Conservation (phyloP, 1,139 yeast species). For the Suhomyces kunorum region DNA sequence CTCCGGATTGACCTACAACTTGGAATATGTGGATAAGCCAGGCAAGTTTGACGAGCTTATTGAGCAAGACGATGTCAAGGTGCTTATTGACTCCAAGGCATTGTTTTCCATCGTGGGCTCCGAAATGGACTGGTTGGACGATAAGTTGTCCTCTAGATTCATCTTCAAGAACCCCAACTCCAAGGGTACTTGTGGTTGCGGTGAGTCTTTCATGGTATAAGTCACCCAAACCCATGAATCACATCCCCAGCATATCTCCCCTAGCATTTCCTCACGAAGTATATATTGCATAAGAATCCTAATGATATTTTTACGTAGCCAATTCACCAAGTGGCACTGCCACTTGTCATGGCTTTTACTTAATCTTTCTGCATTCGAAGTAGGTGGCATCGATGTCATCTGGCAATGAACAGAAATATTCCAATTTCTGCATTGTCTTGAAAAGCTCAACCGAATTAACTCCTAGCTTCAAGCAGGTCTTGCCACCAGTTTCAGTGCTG, state of each 20-base stretch:
- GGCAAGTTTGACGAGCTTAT: slow-evolving; percentile 93
- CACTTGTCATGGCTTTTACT: slow-evolving; percentile 8
- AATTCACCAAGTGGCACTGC: background rate
- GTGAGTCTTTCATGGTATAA: slow-evolving; percentile 94
- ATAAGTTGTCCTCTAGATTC: slow-evolving; percentile 83
- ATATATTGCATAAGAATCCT: slow-evolving; percentile 2
- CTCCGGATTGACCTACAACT: slow-evolving; percentile 87
- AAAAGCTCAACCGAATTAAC: slow-evolving; percentile 43
- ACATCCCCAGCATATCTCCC: background rate
- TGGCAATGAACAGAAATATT: slow-evolving; percentile 49
- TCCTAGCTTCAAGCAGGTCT: slow-evolving; percentile 46
- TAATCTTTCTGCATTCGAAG: slow-evolving; percentile 49
- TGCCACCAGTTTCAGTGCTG: slow-evolving; percentile 40
- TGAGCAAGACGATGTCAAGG: slow-evolving; percentile 90
- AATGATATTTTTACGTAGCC: background rate
- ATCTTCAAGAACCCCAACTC: slow-evolving; percentile 94
- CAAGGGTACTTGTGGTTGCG: slow-evolving; percentile 98
- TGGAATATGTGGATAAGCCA: slow-evolving; percentile 85
- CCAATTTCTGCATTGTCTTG: slow-evolving; percentile 48
- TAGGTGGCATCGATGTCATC: slow-evolving; percentile 50
- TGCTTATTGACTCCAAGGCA: slow-evolving; percentile 92
- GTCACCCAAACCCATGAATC: background rate
- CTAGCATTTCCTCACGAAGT: slow-evolving; percentile 5
- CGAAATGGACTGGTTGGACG: slow-evolving; percentile 98
- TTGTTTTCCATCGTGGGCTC: slow-evolving; percentile 93